Conservation (phyloP, 345 rosid genomes). For the Alliaria petiolata region DNA sequence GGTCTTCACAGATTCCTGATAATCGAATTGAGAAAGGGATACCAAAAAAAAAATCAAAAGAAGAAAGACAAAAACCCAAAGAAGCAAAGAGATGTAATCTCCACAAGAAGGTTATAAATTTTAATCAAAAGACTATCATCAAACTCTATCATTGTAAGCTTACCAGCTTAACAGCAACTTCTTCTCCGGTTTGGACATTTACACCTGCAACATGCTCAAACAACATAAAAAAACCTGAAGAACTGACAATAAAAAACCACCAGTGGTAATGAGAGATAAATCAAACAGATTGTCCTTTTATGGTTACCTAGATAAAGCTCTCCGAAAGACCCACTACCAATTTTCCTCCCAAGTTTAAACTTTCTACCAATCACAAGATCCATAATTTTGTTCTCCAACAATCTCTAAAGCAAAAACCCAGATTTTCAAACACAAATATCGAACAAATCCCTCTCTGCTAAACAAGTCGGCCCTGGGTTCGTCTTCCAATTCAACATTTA, state of each 20-base stretch:
- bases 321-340: constrained; percentile 84
- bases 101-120: no score
- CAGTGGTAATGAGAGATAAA: neutral
- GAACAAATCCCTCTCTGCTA: neutral
- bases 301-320: constrained; percentile 65
- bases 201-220: constrained; percentile 42
- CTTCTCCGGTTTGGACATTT: constrained; percentile 77
- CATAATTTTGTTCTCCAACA: constrained; percentile 29
- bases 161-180: constrained; percentile 86
- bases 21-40: neutral
- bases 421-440: constrained; percentile 2
- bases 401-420: neutral
- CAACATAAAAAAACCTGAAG: neutral
- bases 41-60: neutral
- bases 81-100: no score
- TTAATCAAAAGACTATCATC: neutral
- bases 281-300: neutral
- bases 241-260: neutral
- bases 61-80: neutral
- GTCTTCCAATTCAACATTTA: constrained; percentile 18
- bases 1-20: constrained; percentile 77
- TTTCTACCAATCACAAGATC: constrained; percentile 61
- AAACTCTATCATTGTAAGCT: neutral
- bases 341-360: constrained; percentile 75
- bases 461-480: constrained; percentile 9